Base-by-base conservation (phyloP, 352 stramenopile genomes). In the Globisporangium cystogenes region DNA sequence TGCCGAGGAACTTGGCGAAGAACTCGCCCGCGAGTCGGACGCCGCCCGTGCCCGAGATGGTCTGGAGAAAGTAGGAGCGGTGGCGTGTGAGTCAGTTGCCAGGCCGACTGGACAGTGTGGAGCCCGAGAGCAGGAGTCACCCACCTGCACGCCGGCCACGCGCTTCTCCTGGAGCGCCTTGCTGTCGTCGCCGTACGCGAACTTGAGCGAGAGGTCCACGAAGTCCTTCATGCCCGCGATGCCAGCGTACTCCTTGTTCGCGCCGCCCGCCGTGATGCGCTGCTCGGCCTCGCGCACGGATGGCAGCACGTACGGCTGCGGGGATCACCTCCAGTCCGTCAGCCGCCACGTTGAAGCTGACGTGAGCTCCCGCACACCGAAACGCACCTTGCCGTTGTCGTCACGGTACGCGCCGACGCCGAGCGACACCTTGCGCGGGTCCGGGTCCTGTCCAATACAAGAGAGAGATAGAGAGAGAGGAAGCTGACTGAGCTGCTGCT, bases 381-480 rank as follows among this genome's bases (percentile, higher is more conserved):
- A 24, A 31, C 40, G 20, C 59, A 83, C 72, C 68, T 97, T 96
- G 62, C 82, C 82, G 44, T 93, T 77, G 60, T 97, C 88, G 60
- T 97, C 93, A 62, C 97, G 87, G 78, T 99, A 99, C 7, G 98
- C 97, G 57, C 98, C 98, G n/a, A 99, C 97, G 48, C 98, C 97
- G 24, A 99, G 73, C 81, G 90, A 96, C 6, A 99, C 90, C 76
- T 99, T 99, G 47, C 83, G 65, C 49, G 90, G 41, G 67, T 98
- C 91, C 31, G 83, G 79, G 74, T 98, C 96, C 71, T 96, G 18
- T 23, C n/a, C n/a, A n/a, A n/a, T n/a, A n/a, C n/a, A n/a, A n/a
- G n/a, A n/a, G n/a, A n/a, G n/a, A 16, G 15, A 21, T 49, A 7
- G 7, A 21, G 8, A 8, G 21, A 45, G 29, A 35, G 8, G 10